A percentile compares a stretch with the other conserved stretches of the same genome.
Conservation (phyloP, 2,329 filamentous ascomycete species). For the Aspergillus ibericus region DNA sequence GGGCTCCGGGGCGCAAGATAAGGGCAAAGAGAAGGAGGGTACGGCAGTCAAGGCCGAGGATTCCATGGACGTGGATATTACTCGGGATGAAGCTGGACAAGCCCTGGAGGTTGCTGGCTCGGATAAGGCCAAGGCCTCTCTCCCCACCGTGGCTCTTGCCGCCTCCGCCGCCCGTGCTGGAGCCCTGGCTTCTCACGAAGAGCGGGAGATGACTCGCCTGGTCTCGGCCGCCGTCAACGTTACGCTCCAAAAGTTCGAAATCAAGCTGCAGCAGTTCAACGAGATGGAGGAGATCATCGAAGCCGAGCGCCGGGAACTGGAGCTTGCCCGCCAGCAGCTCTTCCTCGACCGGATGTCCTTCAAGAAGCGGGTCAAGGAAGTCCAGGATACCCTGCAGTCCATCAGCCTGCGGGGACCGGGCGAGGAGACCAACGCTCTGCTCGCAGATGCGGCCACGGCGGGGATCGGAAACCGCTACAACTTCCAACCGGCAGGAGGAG, state of each 20-base stretch:
- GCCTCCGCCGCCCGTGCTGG: slow-evolving; percentile 82
- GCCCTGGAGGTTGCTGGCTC: slow-evolving; percentile 49
- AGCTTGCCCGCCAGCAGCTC: slow-evolving; percentile 86
- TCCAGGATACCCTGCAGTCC: slow-evolving; percentile 67
- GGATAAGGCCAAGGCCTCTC: slow-evolving; percentile 48
- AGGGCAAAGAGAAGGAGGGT: slow-evolving; percentile 52
- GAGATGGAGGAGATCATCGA: slow-evolving; percentile 93
- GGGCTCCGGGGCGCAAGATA: slow-evolving; percentile 45
- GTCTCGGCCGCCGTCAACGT: slow-evolving; percentile 91
- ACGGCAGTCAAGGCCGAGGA: slow-evolving; percentile 55
- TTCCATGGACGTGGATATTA: slow-evolving; percentile 58
- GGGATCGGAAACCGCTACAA: slow-evolving; percentile 43
- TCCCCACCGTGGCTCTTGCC: slow-evolving; percentile 77
- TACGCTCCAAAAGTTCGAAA: slow-evolving; percentile 90
- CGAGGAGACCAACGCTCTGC: slow-evolving; percentile 41
- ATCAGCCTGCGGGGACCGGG: slow-evolving; percentile 44
- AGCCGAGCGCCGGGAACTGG: slow-evolving; percentile 87
- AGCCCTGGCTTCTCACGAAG: slow-evolving; percentile 90
- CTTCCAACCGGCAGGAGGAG: slow-evolving; percentile 39
- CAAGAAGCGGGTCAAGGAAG: slow-evolving; percentile 79
- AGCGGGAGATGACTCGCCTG: slow-evolving; percentile 92
- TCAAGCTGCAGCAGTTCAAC: slow-evolving; percentile 94
- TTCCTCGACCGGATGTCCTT: slow-evolving; percentile 91
- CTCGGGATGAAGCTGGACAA: slow-evolving; percentile 30
- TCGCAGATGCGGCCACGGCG: slow-evolving; percentile 34